phyloP scores from a whole-genome alignment of 257 asterid genomes.

The Scutellaria galericulata region DNA sequence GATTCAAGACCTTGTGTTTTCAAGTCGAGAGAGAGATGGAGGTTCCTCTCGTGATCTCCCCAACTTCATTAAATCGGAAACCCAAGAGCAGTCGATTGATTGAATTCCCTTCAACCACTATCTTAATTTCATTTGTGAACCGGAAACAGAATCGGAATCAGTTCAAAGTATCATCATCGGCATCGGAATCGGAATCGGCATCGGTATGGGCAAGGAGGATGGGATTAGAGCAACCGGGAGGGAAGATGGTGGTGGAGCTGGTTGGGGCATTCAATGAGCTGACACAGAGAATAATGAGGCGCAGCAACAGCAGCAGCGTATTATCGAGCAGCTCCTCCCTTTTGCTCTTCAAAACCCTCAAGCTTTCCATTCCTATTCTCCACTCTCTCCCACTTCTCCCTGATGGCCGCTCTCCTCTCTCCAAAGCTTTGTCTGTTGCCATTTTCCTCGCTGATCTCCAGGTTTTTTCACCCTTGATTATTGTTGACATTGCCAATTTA shows the following conservation, averaged over 20 bases:
- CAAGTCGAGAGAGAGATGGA: no score
- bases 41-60: not conserved
- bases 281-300: slow-evolving; percentile 68
- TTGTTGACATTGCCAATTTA: no score
- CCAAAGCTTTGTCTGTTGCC: slow-evolving; percentile 81
- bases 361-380: slow-evolving; percentile 80
- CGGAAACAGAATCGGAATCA: not conserved
- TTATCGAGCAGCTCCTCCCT: slow-evolving; percentile 67
- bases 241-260: slow-evolving; percentile 90
- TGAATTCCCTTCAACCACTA: slow-evolving; percentile 17
- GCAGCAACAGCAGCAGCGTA: slow-evolving; percentile 31
- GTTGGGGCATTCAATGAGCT: slow-evolving; percentile 92
- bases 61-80: slow-evolving; percentile 19
- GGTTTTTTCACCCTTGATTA: slow-evolving; percentile 39
- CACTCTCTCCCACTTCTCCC: slow-evolving; percentile 66
- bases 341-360: slow-evolving; percentile 77
- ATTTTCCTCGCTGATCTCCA: slow-evolving; percentile 85
- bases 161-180: not conserved
- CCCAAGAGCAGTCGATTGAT: slow-evolving; percentile 6
- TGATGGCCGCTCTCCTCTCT: slow-evolving; percentile 78
- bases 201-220: not conserved
- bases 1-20: no score
- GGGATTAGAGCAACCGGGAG: slow-evolving; percentile 84
- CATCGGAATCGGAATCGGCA: not conserved
- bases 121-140: slow-evolving; percentile 23